Conservation (phyloP, 768 basidiomycete species). For the Tulasnella sp. region DNA sequence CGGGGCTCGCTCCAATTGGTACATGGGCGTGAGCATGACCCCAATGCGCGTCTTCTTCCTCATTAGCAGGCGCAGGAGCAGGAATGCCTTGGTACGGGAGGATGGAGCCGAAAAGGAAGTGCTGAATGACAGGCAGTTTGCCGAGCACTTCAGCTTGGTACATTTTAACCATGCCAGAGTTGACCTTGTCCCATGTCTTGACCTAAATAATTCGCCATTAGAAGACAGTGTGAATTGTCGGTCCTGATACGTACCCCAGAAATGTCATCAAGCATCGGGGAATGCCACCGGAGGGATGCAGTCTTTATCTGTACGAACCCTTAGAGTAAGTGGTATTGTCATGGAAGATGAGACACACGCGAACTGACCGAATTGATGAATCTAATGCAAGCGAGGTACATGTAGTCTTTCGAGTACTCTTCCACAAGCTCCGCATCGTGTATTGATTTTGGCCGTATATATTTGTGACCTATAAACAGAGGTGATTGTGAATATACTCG, state of each 20-base stretch:
- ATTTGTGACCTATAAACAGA: conserved; percentile 70
- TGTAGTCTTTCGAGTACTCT: conserved; percentile 89
- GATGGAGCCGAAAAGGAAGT: conserved; percentile 90
- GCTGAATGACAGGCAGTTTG: conserved; percentile 94
- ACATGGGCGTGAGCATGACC: conserved; percentile 56
- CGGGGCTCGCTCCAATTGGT: conserved; percentile 53
- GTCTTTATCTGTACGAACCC: conserved; percentile 74
- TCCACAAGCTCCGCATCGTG: conserved; percentile 91
- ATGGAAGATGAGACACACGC: not conserved
- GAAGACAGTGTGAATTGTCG: not conserved
- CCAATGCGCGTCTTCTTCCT: conserved; percentile 49
- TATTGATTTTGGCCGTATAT: conserved; percentile 88
- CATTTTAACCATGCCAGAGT: conserved; percentile 97
- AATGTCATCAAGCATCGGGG: conserved; percentile 98
- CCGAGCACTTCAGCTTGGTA: conserved; percentile 92
- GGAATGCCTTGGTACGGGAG: conserved; percentile 67
- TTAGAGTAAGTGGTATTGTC: not conserved
- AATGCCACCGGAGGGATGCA: conserved; percentile 95
- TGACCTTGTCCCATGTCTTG: conserved; percentile 96
- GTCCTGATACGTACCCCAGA: conserved; percentile 60
- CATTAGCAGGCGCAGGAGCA: conserved; percentile 43
- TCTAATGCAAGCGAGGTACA: conserved; percentile 94
- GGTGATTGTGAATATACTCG: not conserved
- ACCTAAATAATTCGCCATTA: conserved; percentile 48
- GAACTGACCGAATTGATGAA: conserved; percentile 80